Base-by-base conservation (phyloP, 2,329 filamentous ascomycete species). In the Scortechinia acanthostroma region DNA sequence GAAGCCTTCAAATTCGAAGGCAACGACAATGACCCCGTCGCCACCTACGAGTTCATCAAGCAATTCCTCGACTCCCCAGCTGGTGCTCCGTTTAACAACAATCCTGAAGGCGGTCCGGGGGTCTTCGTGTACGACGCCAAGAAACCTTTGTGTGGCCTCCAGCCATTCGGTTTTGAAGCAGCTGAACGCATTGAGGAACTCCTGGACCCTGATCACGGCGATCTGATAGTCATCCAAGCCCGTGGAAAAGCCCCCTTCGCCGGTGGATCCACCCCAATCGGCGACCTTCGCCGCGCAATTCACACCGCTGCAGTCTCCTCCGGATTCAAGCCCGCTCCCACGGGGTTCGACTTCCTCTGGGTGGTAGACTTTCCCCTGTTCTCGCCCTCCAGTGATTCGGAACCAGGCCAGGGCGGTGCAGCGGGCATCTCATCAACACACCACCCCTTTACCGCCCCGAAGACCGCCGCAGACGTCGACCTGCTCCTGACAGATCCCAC, bases 361-460 rank as follows among this genome's bases (percentile, higher is more conserved):
- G 77, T 98, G 13, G 85, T 77, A 1, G 81, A 91, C 48, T 98
- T 98, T 58, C 93, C 93, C 13, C 80, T 98, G 55, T 98, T 98
- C 67, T 90, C 89, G 1, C 88, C 84, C 17, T 70, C 75, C 13
- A 69, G 55, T 3, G 55, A 49, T 2, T 70, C 49, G 3, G 67
- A 86, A 42, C 86, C 87, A 0, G 89, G 89, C 2, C 91, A 97
- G 65, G 89, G 88, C 45, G 90, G 90, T 16, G 63, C 71, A 1
- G 80, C 90, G 1, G 90, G 91, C 3, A 81, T 97, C 55, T 80
- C 84, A 6, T 83, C 91, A 1, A 95, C 91, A 0, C 93, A 98
- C 58, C 93, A 98, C 60, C 93, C 93, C 0, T 98, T 98, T 64
- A 98, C 93, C 0, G 88, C 93, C 0, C 93, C 93, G 0, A 79